phyloP scores from a whole-genome alignment of 2,329 filamentous ascomycete genomes.

The Madurella fahalii region DNA sequence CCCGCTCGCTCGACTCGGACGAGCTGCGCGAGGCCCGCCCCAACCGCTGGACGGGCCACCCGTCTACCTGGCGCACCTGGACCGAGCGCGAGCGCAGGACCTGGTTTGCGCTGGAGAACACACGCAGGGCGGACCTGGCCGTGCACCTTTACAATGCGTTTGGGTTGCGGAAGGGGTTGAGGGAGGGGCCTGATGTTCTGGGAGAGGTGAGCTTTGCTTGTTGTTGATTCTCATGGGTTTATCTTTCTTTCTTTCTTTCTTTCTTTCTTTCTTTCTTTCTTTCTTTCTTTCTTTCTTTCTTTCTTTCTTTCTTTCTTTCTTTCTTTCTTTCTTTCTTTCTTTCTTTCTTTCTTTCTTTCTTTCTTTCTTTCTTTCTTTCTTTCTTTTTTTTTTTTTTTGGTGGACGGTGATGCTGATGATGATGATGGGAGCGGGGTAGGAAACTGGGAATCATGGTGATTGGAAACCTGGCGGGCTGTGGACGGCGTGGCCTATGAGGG shows the following conservation, averaged over 20 bases:
- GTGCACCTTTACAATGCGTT: constrained; percentile 78
- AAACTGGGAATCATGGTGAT: constrained; percentile 19
- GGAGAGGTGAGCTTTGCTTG: neutral
- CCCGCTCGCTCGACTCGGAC: constrained; percentile 24
- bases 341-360: constrained; percentile 10
- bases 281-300: neutral
- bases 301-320: constrained; percentile 10
- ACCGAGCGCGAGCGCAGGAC: constrained; percentile 62
- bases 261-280: constrained; percentile 10
- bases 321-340: neutral
- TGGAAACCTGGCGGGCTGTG: constrained; percentile 59
- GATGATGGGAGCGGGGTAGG: constrained; percentile 20
- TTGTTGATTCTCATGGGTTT: no score
- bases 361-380: neutral
- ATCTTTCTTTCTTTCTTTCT: neutral
- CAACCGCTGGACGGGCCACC: constrained; percentile 68
- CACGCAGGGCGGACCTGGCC: constrained; percentile 63
- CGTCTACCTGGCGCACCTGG: constrained; percentile 61
- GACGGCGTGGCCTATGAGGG: constrained; percentile 80
- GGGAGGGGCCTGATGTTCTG: neutral
- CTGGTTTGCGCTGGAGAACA: constrained; percentile 57
- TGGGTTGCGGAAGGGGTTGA: constrained; percentile 46
- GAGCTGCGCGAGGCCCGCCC: constrained; percentile 45
- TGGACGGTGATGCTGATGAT: constrained; percentile 12
- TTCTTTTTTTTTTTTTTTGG: constrained; percentile 20